Percentiles rank a stretch among this genome's conserved stretches.
Conservation (phyloP, 495 filamentous ascomycete species). For the Viridothelium virens region DNA sequence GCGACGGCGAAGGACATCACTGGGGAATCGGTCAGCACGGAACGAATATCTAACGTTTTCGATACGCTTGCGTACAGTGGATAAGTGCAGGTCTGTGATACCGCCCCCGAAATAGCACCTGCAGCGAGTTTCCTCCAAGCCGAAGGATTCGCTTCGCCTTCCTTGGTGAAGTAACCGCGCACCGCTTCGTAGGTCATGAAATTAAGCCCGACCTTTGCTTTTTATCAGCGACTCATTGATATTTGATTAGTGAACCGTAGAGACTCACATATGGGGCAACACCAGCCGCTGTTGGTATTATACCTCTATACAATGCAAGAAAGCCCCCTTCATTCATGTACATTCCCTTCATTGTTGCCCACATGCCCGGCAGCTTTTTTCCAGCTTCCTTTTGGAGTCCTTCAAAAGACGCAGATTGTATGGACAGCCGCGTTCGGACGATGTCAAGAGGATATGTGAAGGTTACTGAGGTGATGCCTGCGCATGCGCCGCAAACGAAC, state of each 20-base stretch:
- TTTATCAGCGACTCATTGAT: conserved; percentile 24
- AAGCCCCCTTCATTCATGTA: conserved; percentile 87
- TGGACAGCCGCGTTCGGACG: conserved; percentile 87
- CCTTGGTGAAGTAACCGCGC: conserved; percentile 73
- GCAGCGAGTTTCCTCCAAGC: conserved; percentile 74
- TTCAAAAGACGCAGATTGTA: conserved; percentile 90
- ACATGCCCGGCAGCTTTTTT: conserved; percentile 84
- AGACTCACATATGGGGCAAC: conserved; percentile 84
- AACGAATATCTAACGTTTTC: background rate
- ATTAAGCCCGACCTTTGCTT: conserved; percentile 75
- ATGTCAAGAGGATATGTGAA: conserved; percentile 84
- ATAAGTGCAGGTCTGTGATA: conserved; percentile 96
- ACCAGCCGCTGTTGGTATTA: conserved; percentile 86
- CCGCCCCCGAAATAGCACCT: conserved; percentile 86
- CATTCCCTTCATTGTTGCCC: conserved; percentile 70
- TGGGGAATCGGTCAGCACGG: conserved; percentile 28
- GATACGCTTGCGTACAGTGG: conserved; percentile 63
- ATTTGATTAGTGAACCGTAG: background rate
- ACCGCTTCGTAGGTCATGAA: conserved; percentile 96
- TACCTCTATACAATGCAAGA: conserved; percentile 78
- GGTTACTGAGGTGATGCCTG: conserved; percentile 88
- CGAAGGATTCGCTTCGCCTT: conserved; percentile 77
- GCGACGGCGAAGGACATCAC: conserved; percentile 86
- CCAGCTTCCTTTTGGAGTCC: conserved; percentile 48
- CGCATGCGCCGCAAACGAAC: conserved; percentile 75